Percentiles rank a stretch among this genome's conserved stretches.
Evolutionary conservation across 129 eudicot species (phyloP).

Genomic region (Dittrichia graveolens): DNA sequence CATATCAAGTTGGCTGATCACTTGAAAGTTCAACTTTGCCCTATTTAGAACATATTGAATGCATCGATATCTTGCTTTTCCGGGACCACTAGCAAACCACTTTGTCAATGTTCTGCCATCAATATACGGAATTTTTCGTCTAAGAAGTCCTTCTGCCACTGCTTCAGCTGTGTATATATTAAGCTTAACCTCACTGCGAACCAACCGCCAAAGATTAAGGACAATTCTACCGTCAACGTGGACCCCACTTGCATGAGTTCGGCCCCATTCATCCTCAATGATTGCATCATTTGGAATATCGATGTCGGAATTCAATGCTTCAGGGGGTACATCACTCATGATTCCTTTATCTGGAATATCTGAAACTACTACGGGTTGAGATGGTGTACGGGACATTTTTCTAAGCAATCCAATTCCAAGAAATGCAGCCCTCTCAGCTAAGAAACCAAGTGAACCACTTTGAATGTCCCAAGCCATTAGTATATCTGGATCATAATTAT

Average conservation of each 20-base stretch:
- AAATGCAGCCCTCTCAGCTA: conserved; percentile 88
- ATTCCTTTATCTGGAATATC: conserved; percentile 39
- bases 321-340: conserved; percentile 37
- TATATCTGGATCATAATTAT: conserved; percentile 76
- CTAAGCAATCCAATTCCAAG: conserved; percentile 83
- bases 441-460: conserved; percentile 89
- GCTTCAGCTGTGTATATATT: conserved; percentile 85
- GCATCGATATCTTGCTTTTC: conserved; percentile 75
- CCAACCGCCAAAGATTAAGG: conserved; percentile 86
- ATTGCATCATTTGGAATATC: conserved; percentile 47
- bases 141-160: conserved; percentile 81
- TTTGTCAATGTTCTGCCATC: conserved; percentile 59
- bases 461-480: conserved; percentile 97
- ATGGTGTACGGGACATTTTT: conserved; percentile 81
- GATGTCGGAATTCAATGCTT: conserved; percentile 45
- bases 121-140: conserved; percentile 77
- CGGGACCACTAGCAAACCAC: conserved; percentile 96
- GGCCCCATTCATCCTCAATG: conserved; percentile 97
- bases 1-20: conserved; percentile 86
- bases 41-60: conserved; percentile 62
- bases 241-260: conserved; percentile 98
- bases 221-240: conserved; percentile 92
- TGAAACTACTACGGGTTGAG: conserved; percentile 43
- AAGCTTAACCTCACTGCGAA: conserved; percentile 89
- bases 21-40: conserved; percentile 77